Evolutionary conservation across 805 yeast genomes (phyloP), one percentile per base, ranked within the genome.

Genomic region (Saccharomyces jurei): DNA sequence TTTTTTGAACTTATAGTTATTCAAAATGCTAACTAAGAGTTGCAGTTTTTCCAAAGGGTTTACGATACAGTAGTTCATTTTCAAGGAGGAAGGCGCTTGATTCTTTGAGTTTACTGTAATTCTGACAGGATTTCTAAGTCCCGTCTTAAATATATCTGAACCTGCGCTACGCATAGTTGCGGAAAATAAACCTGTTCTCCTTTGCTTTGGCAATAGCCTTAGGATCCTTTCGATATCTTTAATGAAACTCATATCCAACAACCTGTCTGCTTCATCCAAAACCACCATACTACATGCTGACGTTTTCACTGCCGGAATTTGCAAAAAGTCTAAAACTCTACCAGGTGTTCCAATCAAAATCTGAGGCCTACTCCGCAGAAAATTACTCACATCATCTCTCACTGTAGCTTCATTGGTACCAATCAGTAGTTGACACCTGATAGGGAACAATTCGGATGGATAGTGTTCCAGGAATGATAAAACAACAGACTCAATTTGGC

Each of bases 311-410:
- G 77, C 71, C 6, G 86, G 78, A 6, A 66, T 59, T 10, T 80
- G 72, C 22, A 91, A 65, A 62, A 94, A 83, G 57, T 94, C 97
- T 14, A 84, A 68, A 26, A 88, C 65, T 62, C 98, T 78, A 4
- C 99, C 99, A 0, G 98, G 98, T 0, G 98, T 94, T 0, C 95
- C 97, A 10, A 94, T 81, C 17, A 94, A 60, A 28, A 94, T 81
- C 46, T 87, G 91, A 0, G 97, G 92, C 56, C 73, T 75, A 0
- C 70, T 63, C 8, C 73, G 72, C 21, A 79, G 61, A 64, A 84
- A 90, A 1, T 61, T 59, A 50, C 82, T 82, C 30, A 87, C 62
- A 68, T 94, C 98, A 54, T 87, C 89, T 58, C 89, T 76, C 0
- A 86, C 81, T 3, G 82, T 70, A 4, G 78, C 77, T 22, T 81